These are phyloP conservation scores for Tinospora cordifolia DNA, from an alignment of 164 flowering plant genomes.

Conservation along the genomic window DNA sequence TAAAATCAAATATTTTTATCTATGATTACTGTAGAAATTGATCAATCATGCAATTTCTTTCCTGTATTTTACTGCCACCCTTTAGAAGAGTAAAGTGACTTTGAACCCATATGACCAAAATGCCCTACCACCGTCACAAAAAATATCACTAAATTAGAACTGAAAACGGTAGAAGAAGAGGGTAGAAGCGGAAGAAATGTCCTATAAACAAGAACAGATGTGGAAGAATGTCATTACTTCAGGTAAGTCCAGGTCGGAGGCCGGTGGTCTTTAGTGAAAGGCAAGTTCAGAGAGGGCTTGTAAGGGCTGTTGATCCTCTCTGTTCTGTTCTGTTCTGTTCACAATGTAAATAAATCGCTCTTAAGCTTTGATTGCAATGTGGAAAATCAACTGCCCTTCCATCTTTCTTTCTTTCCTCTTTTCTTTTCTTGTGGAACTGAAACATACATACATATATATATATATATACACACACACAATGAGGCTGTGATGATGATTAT, in stretches of 20 bases:
- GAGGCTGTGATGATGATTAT: slow-evolving; percentile 9
- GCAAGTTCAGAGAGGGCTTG: not conserved
- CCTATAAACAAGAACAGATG: not conserved
- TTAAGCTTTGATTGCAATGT: not conserved
- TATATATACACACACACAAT: not conserved
- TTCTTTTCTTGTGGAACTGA: not conserved
- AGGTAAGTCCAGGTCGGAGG: no score
- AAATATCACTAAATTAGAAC: not conserved
- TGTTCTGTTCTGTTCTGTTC: not conserved
- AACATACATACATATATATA: no score
- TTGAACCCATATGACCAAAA: not conserved
- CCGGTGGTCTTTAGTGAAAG: not conserved
- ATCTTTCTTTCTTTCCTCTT: not conserved
- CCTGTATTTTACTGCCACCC: no score
- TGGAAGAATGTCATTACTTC: no score
- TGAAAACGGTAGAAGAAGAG: not conserved
- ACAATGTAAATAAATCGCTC: not conserved
- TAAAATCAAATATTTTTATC: no score
- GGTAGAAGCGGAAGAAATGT: not conserved
- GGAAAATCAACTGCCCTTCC: not conserved
- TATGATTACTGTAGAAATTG: no score
- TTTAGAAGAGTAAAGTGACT: no score
- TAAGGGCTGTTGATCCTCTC: slow-evolving; percentile 6
- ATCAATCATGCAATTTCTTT: no score
- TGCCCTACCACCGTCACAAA: not conserved